phyloP scores from a whole-genome alignment of 2,329 filamentous ascomycete species.

The Hypoxylon sp. region DNA sequence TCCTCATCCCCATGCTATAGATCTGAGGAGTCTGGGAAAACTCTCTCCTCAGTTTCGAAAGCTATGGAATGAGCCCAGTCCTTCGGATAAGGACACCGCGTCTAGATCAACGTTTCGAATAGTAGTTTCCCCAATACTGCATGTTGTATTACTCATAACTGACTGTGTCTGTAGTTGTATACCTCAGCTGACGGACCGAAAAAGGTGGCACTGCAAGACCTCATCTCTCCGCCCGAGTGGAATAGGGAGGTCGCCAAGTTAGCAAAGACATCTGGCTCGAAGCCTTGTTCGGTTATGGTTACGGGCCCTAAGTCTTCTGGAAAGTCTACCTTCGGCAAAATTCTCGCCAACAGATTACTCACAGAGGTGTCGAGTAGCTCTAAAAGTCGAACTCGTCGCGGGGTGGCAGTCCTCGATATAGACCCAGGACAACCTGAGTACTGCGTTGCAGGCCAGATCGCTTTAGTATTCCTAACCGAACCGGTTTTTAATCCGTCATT shows the following conservation, averaged over 20 bases:
- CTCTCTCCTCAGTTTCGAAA: constrained; percentile 73
- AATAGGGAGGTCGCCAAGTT: constrained; percentile 65
- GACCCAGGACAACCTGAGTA: constrained; percentile 83
- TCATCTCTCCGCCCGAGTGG: constrained; percentile 67
- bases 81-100: constrained; percentile 39
- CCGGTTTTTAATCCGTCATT: constrained; percentile 74
- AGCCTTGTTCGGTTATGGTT: constrained; percentile 60
- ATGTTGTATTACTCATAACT: not conserved
- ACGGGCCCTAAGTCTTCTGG: constrained; percentile 77
- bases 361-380: constrained; percentile 51
- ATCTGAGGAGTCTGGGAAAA: constrained; percentile 62
- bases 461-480: constrained; percentile 67
- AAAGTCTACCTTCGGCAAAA: constrained; percentile 76
- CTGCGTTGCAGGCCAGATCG: constrained; percentile 72
- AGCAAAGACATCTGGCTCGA: constrained; percentile 48
- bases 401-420: constrained; percentile 73
- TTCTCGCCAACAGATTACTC: constrained; percentile 73
- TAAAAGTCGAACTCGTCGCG: constrained; percentile 38
- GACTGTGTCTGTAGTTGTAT: constrained; percentile 55
- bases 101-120: constrained; percentile 57
- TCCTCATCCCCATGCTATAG: constrained; percentile 58
- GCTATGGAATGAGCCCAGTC: constrained; percentile 66
- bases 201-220: constrained; percentile 59
- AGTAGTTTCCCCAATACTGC: constrained; percentile 48
- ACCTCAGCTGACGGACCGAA: constrained; percentile 62